phyloP scores from a whole-genome alignment of 495 filamentous ascomycete species.

The Elaphomyces granulatus region DNA sequence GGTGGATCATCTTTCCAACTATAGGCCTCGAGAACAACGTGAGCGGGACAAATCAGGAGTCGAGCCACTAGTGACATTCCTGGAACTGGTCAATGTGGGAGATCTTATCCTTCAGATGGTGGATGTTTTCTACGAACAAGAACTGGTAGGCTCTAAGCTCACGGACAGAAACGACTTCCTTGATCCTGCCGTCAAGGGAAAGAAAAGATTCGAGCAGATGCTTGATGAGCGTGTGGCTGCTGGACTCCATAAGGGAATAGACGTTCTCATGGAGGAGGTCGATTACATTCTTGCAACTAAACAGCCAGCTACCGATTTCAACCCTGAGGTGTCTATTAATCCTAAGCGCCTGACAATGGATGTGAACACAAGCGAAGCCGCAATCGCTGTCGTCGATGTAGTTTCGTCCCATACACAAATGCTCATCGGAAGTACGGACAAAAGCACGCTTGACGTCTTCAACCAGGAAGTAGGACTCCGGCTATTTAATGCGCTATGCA shows the following conservation, averaged over 20 bases:
- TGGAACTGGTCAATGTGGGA: conserved; percentile 95
- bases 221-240: conserved; percentile 94
- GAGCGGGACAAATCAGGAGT: conserved; percentile 59
- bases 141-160: conserved; percentile 67
- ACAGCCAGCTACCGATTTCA: conserved; percentile 80
- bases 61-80: conserved; percentile 84
- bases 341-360: conserved; percentile 42
- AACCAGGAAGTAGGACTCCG: conserved; percentile 94
- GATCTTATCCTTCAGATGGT: conserved; percentile 99
- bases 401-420: conserved; percentile 80
- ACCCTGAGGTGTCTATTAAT: conserved; percentile 46
- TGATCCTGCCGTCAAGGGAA: conserved; percentile 78
- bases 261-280: conserved; percentile 96
- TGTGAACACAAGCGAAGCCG: conserved; percentile 68
- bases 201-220: conserved; percentile 98
- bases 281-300: conserved; percentile 87
- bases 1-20: conserved; percentile 76
- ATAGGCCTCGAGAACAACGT: conserved; percentile 76
- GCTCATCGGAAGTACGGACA: conserved; percentile 86
- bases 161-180: conserved; percentile 90
- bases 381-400: conserved; percentile 64
- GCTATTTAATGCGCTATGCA: conserved; percentile 79
- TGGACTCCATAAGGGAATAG: conserved; percentile 91
- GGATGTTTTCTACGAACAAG: conserved; percentile 96
- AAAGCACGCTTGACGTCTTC: conserved; percentile 95